A percentile compares a stretch with the other conserved stretches of the same genome.
phyloP scores from a whole-genome alignment of 805 yeast species.

The Pichia paraexigua region DNA sequence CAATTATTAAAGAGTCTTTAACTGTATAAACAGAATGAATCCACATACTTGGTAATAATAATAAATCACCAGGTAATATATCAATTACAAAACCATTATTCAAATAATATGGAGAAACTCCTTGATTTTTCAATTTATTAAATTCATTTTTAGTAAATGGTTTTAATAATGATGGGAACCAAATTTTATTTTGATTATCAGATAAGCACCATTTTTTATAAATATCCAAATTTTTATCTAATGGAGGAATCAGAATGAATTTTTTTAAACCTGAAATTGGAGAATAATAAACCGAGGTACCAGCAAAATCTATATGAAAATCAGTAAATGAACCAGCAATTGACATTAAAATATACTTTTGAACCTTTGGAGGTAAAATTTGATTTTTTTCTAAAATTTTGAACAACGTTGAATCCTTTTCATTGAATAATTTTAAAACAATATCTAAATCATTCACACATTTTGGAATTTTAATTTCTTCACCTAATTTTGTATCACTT shows the following conservation, averaged over 20 bases:
- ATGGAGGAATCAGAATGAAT: constrained; percentile 76
- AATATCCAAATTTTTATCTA: constrained; percentile 47
- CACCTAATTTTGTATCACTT: constrained; percentile 45
- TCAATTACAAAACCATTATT: constrained; percentile 29
- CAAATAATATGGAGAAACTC: constrained; percentile 22
- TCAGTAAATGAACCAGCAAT: constrained; percentile 77
- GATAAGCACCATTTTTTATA: constrained; percentile 70
- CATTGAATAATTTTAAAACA: constrained; percentile 57
- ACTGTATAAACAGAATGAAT: constrained; percentile 88
- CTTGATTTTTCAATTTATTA: neutral
- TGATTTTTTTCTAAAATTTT: neutral
- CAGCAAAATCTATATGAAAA: constrained; percentile 88
- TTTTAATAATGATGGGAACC: constrained; percentile 50
- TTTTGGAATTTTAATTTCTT: constrained; percentile 49
- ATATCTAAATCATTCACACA: constrained; percentile 61
- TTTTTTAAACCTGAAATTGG: constrained; percentile 67
- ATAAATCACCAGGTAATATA: constrained; percentile 54
- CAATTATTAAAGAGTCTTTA: constrained; percentile 69
- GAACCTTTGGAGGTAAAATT: constrained; percentile 45
- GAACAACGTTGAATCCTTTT: constrained; percentile 1
- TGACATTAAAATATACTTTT: constrained; percentile 80
- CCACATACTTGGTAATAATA: constrained; percentile 88
- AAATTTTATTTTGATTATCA: constrained; percentile 50
- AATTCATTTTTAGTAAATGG: constrained; percentile 11
- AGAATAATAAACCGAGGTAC: constrained; percentile 85